These are phyloP conservation scores for Wallacemonas sp. DNA, from an alignment of 208 protist genomes.

Conservation along the genomic window DNA sequence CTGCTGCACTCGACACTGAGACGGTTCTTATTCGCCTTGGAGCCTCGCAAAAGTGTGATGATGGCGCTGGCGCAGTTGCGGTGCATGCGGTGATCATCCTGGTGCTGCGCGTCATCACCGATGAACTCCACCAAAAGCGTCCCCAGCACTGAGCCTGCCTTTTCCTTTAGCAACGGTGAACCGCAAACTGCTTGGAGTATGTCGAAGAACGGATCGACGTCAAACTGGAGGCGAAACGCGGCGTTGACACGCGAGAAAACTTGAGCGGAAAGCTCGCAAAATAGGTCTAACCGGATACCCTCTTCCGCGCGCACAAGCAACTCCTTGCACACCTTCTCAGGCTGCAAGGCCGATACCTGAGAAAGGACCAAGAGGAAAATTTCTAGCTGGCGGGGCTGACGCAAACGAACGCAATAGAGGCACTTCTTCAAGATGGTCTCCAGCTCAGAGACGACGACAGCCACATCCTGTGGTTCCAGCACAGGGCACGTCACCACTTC, in stretches of 20 bases:
- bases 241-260: slow-evolving; percentile 37
- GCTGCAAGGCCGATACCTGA: slow-evolving; percentile 26
- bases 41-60: slow-evolving; percentile 78
- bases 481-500: slow-evolving; percentile 31
- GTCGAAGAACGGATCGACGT: slow-evolving; percentile 66
- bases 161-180: slow-evolving; percentile 46
- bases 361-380: slow-evolving; percentile 48
- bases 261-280: slow-evolving; percentile 34
- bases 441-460: slow-evolving; percentile 31
- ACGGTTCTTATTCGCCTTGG: slow-evolving; percentile 72
- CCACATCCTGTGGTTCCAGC: slow-evolving; percentile 32
- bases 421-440: slow-evolving; percentile 62
- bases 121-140: slow-evolving; percentile 56
- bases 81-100: slow-evolving; percentile 70
- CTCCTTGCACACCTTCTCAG: slow-evolving; percentile 21
- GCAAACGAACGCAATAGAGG: slow-evolving; percentile 55
- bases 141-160: slow-evolving; percentile 36
- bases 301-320: slow-evolving; percentile 37
- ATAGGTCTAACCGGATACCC: slow-evolving; percentile 38
- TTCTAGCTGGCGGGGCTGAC: slow-evolving; percentile 39
- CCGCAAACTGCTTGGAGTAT: slow-evolving; percentile 58
- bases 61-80: slow-evolving; percentile 71
- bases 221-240: slow-evolving; percentile 39
- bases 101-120: slow-evolving; percentile 31
- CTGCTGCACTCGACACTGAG: slow-evolving; percentile 44